Evolutionary conservation across 2,329 filamentous ascomycete species (phyloP), one percentile per base, ranked within the genome.

Genomic region (Paramyrothecium sp.): DNA sequence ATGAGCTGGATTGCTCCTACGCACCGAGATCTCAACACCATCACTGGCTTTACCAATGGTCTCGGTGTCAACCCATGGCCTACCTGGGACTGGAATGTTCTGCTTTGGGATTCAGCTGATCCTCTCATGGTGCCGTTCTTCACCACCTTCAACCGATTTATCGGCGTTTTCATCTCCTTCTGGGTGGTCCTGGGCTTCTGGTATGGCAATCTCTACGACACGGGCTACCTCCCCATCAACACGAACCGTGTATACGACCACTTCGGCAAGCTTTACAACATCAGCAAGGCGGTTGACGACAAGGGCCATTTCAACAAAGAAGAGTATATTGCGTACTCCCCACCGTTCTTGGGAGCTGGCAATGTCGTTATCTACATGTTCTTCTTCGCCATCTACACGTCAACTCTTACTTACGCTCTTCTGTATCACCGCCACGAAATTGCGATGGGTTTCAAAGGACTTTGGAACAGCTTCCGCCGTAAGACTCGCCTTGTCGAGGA

Each of bases 91-190:
- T 81, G 78, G 78, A 80, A 80, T 60, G 67, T 78, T 49, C 60
- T 79, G 20, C 72, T 77, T 3, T 75, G 73, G 73, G 73, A 75
- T 53, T 75, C 73, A 44, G 66, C 73, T 61, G 76, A 79, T 56
- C 77, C 77, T 1, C 71, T 79, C 54, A 78, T 80, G 74, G 73
- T 79, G 8, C 81, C 81, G 3, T 81, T 81, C 65, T 82, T 85
- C 71, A 83, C 82, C 26, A 87, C 86, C 48, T 75, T 85, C 55
- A 89, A 89, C 69, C 83, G 81, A 21, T 75, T 87, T 59, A 71
- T 86, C 49, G 86, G 86, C 30, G 78, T 82, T 53, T 75, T 86
- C 13, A 60, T 83, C 34, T 82, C 79, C 48, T 79, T 80, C 63
- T 80, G 83, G 72, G 73, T 88, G 16, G 75, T 85, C 16, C 69